Evolutionary conservation across 78 protist species (phyloP).

Genomic region (Dictyostelium purpureum): DNA sequence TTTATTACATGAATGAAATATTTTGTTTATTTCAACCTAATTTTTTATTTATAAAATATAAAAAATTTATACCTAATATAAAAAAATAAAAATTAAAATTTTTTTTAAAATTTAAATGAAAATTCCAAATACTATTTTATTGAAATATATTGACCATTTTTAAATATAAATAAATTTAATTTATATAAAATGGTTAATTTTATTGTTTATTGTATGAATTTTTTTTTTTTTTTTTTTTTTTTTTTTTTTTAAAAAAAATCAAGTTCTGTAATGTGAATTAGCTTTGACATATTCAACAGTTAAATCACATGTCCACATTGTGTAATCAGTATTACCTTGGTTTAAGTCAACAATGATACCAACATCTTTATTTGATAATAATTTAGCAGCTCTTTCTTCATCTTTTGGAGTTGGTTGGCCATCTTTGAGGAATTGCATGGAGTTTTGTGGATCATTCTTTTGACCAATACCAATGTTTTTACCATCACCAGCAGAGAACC

Average conservation of each 20-base stretch:
- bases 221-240: not conserved
- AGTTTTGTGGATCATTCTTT: constrained; percentile 53
- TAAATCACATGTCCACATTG: constrained; percentile 79
- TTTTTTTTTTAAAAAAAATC: not conserved
- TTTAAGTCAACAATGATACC: constrained; percentile 48
- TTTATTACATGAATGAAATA: too few species aligned
- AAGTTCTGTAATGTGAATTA: constrained; percentile 71
- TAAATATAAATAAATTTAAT: too few species aligned
- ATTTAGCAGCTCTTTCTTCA: constrained; percentile 53
- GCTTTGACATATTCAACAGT: constrained; percentile 71
- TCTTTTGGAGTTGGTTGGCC: constrained; percentile 59
- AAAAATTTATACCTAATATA: too few species aligned
- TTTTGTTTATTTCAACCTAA: too few species aligned
- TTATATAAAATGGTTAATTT: not conserved
- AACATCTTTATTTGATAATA: constrained; percentile 33
- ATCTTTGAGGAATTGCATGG: constrained; percentile 59
- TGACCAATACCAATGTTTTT: constrained; percentile 51
- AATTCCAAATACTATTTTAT: not conserved
- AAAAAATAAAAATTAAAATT: too few species aligned
- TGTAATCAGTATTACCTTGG: not conserved
- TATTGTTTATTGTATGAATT: not conserved
- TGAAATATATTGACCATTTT: not conserved
- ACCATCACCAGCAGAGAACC: constrained; percentile 65
- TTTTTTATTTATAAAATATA: too few species aligned
- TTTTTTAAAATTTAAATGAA: not conserved